Conservation (phyloP, 805 yeast genomes). For the Priceomyces castillae region DNA sequence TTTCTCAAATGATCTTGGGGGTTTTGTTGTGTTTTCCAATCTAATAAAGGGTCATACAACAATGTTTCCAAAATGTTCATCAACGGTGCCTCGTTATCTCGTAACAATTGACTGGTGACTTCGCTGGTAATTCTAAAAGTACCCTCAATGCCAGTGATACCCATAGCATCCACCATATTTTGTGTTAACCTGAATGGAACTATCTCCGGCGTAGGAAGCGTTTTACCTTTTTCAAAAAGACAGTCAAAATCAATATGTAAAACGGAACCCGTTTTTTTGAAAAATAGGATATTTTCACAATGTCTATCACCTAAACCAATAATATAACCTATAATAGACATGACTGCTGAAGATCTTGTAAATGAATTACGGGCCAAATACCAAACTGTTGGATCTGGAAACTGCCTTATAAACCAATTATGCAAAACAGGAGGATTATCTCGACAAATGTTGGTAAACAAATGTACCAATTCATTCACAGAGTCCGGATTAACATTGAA, state of each 20-base stretch:
- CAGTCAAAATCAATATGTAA: constrained; percentile 97
- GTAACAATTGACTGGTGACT: constrained; percentile 67
- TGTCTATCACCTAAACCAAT: constrained; percentile 96
- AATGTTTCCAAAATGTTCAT: constrained; percentile 92
- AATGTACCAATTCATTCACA: constrained; percentile 16
- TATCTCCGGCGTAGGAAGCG: constrained; percentile 76
- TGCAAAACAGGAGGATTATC: constrained; percentile 68
- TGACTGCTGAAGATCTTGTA: constrained; percentile 83
- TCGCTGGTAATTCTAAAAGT: constrained; percentile 83
- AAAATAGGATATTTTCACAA: constrained; percentile 82
- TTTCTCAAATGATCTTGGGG: constrained; percentile 71
- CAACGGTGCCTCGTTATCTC: constrained; percentile 77
- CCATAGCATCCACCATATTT: constrained; percentile 91
- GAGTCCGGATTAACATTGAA: constrained; percentile 11
- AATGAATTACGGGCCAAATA: constrained; percentile 71
- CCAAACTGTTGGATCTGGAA: constrained; percentile 90
- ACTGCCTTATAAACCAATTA: constrained; percentile 84
- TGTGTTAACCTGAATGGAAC: constrained; percentile 92
- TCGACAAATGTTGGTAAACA: constrained; percentile 25
- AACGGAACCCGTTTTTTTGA: constrained; percentile 71
- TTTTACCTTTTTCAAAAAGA: constrained; percentile 81
- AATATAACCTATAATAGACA: constrained; percentile 95
- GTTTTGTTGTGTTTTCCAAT: constrained; percentile 53
- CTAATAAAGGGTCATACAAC: constrained; percentile 87
- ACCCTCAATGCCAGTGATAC: constrained; percentile 86